phyloP scores from a whole-genome alignment of 495 filamentous ascomycete genomes.

The Podospora didyma region DNA sequence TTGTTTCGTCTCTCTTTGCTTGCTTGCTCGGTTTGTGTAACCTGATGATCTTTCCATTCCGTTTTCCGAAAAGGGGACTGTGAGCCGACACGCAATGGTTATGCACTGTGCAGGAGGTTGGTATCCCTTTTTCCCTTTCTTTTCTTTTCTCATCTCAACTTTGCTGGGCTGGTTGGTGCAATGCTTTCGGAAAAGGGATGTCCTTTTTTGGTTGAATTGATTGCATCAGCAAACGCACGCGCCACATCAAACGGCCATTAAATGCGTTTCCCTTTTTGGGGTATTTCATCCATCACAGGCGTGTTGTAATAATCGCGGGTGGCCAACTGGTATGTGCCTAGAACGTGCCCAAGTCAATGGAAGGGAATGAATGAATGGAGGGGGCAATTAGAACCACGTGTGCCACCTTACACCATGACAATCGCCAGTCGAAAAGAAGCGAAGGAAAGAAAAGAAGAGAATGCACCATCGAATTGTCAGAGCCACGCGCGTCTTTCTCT shows the following conservation, averaged over 20 bases:
- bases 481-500: background rate
- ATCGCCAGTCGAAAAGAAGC: background rate
- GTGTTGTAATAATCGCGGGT: no score
- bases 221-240: no score
- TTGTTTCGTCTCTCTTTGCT: background rate
- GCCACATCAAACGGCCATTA: no score
- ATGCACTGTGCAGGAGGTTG: background rate
- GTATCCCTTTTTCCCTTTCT: background rate
- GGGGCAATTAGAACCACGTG: background rate
- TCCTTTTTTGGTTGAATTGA: no score
- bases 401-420: background rate
- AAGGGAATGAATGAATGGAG: background rate
- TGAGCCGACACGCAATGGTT: no score
- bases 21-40: background rate
- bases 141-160: background rate
- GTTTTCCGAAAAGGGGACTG: background rate
- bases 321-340: background rate
- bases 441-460: background rate
- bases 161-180: background rate
- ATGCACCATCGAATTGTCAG: no score
- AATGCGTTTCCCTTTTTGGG: no score
- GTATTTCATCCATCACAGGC: no score
- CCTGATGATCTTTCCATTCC: background rate
- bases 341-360: background rate
- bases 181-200: no score